A percentile compares a stretch with the other conserved stretches of the same genome.
Evolutionary conservation across 2,329 filamentous ascomycete genomes (phyloP).

Genomic region (Ophiosphaerella korrae): DNA sequence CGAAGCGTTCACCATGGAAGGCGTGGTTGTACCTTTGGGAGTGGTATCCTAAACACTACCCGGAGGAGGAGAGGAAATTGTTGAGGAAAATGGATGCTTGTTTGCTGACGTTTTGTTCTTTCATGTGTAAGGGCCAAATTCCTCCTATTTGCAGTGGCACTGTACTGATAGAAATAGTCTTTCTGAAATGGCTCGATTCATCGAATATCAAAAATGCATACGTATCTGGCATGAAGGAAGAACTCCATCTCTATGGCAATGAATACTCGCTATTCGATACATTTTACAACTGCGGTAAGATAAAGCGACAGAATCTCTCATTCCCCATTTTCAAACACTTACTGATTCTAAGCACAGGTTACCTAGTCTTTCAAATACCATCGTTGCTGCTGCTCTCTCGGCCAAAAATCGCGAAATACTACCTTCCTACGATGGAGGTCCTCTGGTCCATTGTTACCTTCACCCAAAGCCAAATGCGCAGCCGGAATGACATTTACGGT

Average conservation of each 20-base stretch:
- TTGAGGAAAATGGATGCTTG: conserved; percentile 45
- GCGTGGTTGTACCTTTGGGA: conserved; percentile 48
- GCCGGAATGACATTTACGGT: conserved; percentile 47
- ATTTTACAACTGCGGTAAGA: conserved; percentile 43
- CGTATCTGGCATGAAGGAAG: conserved; percentile 44
- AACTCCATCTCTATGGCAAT: conserved; percentile 55
- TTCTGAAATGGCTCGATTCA: conserved; percentile 46
- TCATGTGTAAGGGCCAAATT: conserved; percentile 39
- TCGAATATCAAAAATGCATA: conserved; percentile 54
- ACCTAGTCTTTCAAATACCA: conserved; percentile 48
- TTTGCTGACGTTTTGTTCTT: conserved; percentile 43
- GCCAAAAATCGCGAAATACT: conserved; percentile 43
- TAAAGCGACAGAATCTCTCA: conserved; percentile 39
- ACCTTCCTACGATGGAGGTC: conserved; percentile 48
- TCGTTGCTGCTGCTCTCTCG: conserved; percentile 47
- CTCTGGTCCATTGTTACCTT: conserved; percentile 50
- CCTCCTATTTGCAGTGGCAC: neutral
- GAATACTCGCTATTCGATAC: conserved; percentile 60
- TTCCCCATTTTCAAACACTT: conserved; percentile 6
- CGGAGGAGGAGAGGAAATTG: conserved; percentile 40
- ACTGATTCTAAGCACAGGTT: conserved; percentile 26
- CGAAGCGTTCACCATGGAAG: conserved; percentile 45
- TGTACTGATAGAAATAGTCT: conserved; percentile 30
- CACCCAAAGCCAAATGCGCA: conserved; percentile 46
- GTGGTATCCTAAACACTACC: conserved; percentile 46